Evolutionary conservation across 306 rosid species (phyloP).

Genomic region (Hippophae rhamnoides): DNA sequence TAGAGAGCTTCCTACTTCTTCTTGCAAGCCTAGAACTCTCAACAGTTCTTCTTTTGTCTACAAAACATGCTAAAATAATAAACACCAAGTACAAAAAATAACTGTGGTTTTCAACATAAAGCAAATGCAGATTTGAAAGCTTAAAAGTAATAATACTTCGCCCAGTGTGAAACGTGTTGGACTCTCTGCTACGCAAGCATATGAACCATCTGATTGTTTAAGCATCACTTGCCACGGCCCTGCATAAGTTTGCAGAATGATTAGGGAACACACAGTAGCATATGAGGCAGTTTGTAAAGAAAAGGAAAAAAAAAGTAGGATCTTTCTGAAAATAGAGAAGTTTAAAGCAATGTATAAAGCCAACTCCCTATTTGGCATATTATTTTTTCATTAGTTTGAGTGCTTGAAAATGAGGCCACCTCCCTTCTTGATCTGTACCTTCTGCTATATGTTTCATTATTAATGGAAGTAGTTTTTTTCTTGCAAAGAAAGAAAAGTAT

Average conservation of each 20-base stretch:
- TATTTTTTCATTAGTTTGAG: no score
- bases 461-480: no score
- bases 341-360: background rate
- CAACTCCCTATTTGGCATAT: background rate
- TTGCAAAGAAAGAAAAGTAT: no score
- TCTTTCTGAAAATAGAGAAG: background rate
- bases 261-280: background rate
- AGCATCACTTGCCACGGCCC: constrained; percentile 99
- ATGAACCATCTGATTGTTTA: constrained; percentile 88
- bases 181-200: constrained; percentile 91
- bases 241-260: constrained; percentile 23
- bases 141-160: constrained; percentile 43
- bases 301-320: background rate
- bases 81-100: constrained; percentile 7
- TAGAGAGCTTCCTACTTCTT: constrained; percentile 87
- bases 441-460: no score
- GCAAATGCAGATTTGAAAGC: constrained; percentile 15
- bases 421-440: no score
- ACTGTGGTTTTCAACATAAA: constrained; percentile 7
- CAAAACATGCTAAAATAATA: constrained; percentile 27
- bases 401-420: no score
- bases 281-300: background rate
- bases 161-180: constrained; percentile 78
- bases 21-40: constrained; percentile 92
- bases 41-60: constrained; percentile 82